Conservation (phyloP, 202 grass and related monocot genomes). For the Setaria viridis region DNA sequence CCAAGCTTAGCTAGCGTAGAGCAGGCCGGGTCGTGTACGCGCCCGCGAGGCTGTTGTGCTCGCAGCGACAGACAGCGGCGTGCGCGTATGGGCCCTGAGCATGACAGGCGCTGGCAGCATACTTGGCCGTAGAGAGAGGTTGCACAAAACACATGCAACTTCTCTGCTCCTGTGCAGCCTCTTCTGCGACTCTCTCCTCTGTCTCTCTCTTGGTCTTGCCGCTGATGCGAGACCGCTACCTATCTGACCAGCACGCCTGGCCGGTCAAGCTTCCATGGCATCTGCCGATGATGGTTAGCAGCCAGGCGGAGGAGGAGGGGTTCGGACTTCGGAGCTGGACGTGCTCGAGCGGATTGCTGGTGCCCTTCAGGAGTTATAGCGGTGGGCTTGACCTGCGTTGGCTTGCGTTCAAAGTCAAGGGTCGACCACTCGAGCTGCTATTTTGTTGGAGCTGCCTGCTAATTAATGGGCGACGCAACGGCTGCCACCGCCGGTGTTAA, state of each 20-base stretch:
- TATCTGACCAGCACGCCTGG: not conserved
- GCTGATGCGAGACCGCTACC: not conserved
- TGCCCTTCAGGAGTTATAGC: conserved; percentile 43
- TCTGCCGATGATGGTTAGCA: not conserved
- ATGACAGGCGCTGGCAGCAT: not conserved
- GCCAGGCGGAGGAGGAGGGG: not conserved
- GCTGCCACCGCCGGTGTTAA: conserved; percentile 16
- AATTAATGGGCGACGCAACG: conserved; percentile 43
- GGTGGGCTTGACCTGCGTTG: conserved; percentile 45
- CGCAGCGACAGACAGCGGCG: not conserved
- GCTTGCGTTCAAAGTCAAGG: conserved; percentile 55
- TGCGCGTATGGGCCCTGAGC: not conserved
- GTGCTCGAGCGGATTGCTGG: conserved; percentile 22
- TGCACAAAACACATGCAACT: not conserved
- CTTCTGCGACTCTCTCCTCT: not conserved
- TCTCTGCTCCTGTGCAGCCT: not conserved
- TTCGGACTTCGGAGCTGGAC: not conserved
- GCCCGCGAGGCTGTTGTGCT: not conserved
- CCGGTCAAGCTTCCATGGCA: conserved; percentile 34
- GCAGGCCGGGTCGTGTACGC: not conserved
- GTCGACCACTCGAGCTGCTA: not conserved
- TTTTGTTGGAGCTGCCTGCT: conserved; percentile 42
- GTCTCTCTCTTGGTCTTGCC: too few species aligned
- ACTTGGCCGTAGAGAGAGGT: not conserved
- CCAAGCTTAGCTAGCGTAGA: not conserved